phyloP scores from a whole-genome alignment of 176 grass and related monocot species.

The Aegilops sharonensis region DNA sequence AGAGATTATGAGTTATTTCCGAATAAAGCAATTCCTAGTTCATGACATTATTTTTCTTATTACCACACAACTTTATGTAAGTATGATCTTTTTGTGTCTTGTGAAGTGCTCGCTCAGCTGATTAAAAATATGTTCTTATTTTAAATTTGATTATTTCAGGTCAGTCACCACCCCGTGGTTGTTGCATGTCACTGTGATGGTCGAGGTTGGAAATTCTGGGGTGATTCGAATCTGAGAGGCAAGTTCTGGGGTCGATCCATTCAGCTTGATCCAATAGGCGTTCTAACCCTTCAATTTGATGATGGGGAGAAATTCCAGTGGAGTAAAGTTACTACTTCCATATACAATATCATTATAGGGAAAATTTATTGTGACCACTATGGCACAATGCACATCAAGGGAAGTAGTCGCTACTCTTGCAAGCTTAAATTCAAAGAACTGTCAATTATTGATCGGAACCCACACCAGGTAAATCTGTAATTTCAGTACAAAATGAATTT shows the following conservation, averaged over 20 bases:
- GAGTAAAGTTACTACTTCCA: conserved; percentile 98
- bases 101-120: background rate
- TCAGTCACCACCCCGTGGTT: conserved; percentile 95
- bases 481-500: conserved; percentile 18
- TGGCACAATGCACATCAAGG: conserved; percentile 89
- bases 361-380: conserved; percentile 99
- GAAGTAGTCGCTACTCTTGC: conserved; percentile 86
- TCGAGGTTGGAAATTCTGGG: conserved; percentile 93
- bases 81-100: background rate
- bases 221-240: conserved; percentile 92
- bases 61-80: background rate
- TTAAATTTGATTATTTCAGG: conserved; percentile 43
- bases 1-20: background rate
- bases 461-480: conserved; percentile 71
- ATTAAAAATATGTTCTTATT: conserved; percentile 27
- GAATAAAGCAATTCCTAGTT: conserved; percentile 14
- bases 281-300: conserved; percentile 93
- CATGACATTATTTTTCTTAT: conserved; percentile 7
- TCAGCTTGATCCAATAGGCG: conserved; percentile 92
- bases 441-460: conserved; percentile 87
- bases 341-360: conserved; percentile 99
- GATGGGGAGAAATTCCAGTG: conserved; percentile 92
- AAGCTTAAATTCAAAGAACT: conserved; percentile 99
- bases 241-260: conserved; percentile 98
- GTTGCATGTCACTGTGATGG: conserved; percentile 95